Conservation (phyloP, 2,329 filamentous ascomycete species). For the Penicillium sp. region DNA sequence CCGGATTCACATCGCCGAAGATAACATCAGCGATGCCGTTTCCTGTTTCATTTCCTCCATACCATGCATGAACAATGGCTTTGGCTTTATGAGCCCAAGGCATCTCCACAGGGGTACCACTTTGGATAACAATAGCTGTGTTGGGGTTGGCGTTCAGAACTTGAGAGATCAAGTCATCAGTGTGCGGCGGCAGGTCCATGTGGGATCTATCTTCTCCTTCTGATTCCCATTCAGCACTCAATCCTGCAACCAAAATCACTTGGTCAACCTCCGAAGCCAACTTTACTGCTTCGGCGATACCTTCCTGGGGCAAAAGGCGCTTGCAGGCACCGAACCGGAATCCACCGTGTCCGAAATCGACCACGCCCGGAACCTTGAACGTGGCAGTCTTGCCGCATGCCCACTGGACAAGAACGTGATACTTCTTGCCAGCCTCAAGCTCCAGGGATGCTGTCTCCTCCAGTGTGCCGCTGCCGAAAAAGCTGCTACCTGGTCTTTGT, state of each 20-base stretch:
- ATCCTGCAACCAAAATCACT: constrained; percentile 74
- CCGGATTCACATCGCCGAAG: constrained; percentile 72
- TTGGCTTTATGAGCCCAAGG: constrained; percentile 48
- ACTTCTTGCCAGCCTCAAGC: constrained; percentile 61
- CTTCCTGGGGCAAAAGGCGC: constrained; percentile 58
- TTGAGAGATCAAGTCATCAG: constrained; percentile 61
- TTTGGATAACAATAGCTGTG: constrained; percentile 73
- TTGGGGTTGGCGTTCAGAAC: constrained; percentile 68
- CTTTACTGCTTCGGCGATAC: constrained; percentile 66
- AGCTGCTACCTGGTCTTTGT: constrained; percentile 63
- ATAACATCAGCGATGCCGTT: constrained; percentile 78
- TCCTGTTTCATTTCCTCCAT: constrained; percentile 82
- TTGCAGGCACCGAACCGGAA: constrained; percentile 65
- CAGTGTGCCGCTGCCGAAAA: constrained; percentile 66
- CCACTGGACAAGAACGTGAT: constrained; percentile 62
- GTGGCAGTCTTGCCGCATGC: constrained; percentile 61
- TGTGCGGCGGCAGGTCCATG: constrained; percentile 59
- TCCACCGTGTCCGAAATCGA: constrained; percentile 60
- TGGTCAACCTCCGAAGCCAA: constrained; percentile 71
- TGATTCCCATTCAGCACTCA: constrained; percentile 80
- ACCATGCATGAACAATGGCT: constrained; percentile 76
- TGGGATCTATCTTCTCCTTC: constrained; percentile 65
- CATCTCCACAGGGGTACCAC: constrained; percentile 67
- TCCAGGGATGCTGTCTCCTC: constrained; percentile 63
- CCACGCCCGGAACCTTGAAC: constrained; percentile 53